Evolutionary conservation across 139 green algal genomes (phyloP).

Genomic region (Chlorella vulgaris): DNA sequence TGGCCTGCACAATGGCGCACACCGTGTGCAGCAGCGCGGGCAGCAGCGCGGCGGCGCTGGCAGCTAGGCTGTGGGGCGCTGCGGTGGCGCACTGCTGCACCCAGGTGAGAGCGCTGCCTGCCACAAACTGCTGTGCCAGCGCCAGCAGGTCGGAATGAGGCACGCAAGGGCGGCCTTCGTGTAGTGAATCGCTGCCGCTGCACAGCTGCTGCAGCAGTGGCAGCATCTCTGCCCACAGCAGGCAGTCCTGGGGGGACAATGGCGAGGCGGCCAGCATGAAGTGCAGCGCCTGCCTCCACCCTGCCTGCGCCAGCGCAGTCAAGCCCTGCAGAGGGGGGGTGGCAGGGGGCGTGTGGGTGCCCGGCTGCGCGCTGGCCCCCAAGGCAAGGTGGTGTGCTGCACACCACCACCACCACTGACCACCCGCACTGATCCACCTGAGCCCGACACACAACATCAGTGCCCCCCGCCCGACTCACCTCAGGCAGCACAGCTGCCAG

Average conservation of each 20-base stretch:
- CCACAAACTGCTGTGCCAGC: constrained; percentile 10
- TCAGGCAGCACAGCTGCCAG: neutral
- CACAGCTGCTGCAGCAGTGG: constrained; percentile 14
- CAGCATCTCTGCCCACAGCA: constrained; percentile 10
- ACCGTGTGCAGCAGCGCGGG: constrained; percentile 3
- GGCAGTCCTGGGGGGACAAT: constrained; percentile 2
- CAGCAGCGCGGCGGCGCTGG: constrained; percentile 1
- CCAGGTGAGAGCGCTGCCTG: neutral
- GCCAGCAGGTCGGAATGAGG: too few species aligned
- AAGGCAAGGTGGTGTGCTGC: too few species aligned
- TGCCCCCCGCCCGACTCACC: neutral
- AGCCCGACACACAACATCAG: neutral
- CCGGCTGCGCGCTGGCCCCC: too few species aligned
- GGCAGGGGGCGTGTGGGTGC: neutral
- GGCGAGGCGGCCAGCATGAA: neutral
- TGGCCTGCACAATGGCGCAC: neutral
- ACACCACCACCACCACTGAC: too few species aligned
- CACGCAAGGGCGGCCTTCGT: too few species aligned
- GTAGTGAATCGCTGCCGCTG: too few species aligned
- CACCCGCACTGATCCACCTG: too few species aligned
- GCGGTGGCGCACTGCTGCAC: neutral
- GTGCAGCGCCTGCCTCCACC: neutral
- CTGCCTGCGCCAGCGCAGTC: neutral
- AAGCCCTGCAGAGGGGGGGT: neutral
- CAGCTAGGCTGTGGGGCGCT: neutral